These are phyloP conservation scores for Saccharomyces hybrid DNA, from an alignment of 1,139 yeast species.

Conservation along the genomic window DNA sequence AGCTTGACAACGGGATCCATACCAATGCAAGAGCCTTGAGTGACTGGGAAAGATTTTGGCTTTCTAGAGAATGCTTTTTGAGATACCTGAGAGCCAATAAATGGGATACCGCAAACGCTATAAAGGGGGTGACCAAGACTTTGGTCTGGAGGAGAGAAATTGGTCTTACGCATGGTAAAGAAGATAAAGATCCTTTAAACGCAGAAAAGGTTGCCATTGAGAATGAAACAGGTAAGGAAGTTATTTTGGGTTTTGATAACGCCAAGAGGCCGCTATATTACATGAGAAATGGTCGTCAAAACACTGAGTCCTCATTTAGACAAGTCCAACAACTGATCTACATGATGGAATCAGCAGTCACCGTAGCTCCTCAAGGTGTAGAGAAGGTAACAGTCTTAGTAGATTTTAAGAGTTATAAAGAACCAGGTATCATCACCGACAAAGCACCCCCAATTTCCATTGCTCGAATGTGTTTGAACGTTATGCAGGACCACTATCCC, in stretches of 20 bases:
- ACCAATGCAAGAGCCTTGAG: slow-evolving; percentile 35
- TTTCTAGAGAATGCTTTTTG: slow-evolving; percentile 78
- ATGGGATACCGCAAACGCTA: slow-evolving; percentile 70
- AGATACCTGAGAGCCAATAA: slow-evolving; percentile 85
- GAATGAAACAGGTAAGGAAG: slow-evolving; percentile 81
- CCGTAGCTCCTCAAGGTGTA: slow-evolving; percentile 90
- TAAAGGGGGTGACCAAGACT: slow-evolving; percentile 63
- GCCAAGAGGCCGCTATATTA: slow-evolving; percentile 81
- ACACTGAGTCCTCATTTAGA: slow-evolving; percentile 72
- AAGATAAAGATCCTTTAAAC: slow-evolving; percentile 39
- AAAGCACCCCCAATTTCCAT: slow-evolving; percentile 33
- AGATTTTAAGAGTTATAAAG: slow-evolving; percentile 71
- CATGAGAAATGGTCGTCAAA: slow-evolving; percentile 85
- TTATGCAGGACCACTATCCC: slow-evolving; percentile 87
- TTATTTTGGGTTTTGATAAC: slow-evolving; percentile 78
- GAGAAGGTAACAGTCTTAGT: slow-evolving; percentile 81
- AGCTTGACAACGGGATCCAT: slow-evolving; percentile 29
- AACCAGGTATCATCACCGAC: slow-evolving; percentile 31
- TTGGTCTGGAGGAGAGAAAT: slow-evolving; percentile 86
- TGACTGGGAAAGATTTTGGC: slow-evolving; percentile 73
- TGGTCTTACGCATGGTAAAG: slow-evolving; percentile 58
- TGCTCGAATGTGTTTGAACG: slow-evolving; percentile 76
- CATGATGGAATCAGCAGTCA: slow-evolving; percentile 81
- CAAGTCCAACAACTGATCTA: slow-evolving; percentile 90
- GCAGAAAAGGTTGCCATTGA: slow-evolving; percentile 60